Percentiles rank a stretch among this genome's conserved stretches.
Evolutionary conservation across 306 rosid species (phyloP).

Genomic region (Mimosa bimucronata): DNA sequence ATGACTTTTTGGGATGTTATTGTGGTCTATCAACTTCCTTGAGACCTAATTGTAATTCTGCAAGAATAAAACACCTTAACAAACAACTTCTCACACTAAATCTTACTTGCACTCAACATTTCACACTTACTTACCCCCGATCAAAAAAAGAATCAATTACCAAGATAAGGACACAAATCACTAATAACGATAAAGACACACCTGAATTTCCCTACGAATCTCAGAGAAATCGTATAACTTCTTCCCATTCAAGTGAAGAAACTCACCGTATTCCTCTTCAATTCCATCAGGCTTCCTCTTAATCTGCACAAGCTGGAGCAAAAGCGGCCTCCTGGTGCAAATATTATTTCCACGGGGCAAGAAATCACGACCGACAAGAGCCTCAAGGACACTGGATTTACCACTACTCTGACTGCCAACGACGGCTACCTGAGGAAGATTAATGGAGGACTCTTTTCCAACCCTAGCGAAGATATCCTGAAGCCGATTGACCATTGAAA

Average conservation of each 20-base stretch:
- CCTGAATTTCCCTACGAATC: conserved; percentile 90
- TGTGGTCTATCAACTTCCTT: too few relatives aligned
- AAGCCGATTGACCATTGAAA: conserved; percentile 88
- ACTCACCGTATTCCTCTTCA: conserved; percentile 85
- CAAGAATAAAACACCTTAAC: too few relatives aligned
- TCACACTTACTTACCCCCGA: too few relatives aligned
- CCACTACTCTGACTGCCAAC: conserved; percentile 99
- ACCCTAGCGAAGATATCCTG: conserved; percentile 91
- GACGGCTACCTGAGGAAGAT: conserved; percentile 96
- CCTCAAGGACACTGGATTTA: conserved; percentile 95
- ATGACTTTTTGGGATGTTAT: too few relatives aligned
- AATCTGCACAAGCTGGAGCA: conserved; percentile 88
- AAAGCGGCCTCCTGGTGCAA: conserved; percentile 90
- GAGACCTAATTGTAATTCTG: too few relatives aligned
- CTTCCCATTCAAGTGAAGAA: conserved; percentile 83
- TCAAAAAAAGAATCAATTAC: too few relatives aligned
- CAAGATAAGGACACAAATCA: too few relatives aligned
- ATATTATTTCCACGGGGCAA: conserved; percentile 87
- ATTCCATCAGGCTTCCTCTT: conserved; percentile 54
- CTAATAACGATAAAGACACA: conserved; percentile 15
- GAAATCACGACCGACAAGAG: conserved; percentile 95
- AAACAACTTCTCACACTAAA: too few relatives aligned
- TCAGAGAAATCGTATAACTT: conserved; percentile 75
- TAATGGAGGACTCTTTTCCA: conserved; percentile 78
- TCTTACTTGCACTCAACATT: too few relatives aligned